Evolutionary conservation across 768 basidiomycete species (phyloP), one percentile per base, ranked within the genome.

Genomic region (Tricholoma flavovirens): DNA sequence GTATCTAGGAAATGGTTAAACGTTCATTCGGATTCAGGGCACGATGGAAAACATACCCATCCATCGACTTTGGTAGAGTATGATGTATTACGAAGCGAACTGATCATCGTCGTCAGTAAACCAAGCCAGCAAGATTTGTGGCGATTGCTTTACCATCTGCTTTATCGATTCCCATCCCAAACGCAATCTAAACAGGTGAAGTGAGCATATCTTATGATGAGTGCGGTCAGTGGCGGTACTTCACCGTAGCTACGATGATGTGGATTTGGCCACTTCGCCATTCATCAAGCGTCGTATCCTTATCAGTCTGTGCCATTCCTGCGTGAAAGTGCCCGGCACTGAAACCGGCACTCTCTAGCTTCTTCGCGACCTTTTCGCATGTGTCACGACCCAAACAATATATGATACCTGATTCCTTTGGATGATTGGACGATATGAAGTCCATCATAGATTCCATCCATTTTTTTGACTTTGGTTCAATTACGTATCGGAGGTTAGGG

Each of bases 161-260:
- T 68, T 95, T 94, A 70, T 95, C 91, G 50, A 96, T 91, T 1
- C 96, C 95, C 94, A 98, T 98, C 10, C 96, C 96, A 68, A 98
- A 98, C 0, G 94, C 94, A 60, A 94, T 84, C 93, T 94, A 64
- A 32, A 21, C 36, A 36, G 15, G 32, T 4, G 15, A 38, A 5
- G 55, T 33, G 46, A n/a, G 11, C 12, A 45, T 9, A 54, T 40
- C 24, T 21, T 19, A 52, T 19, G 24, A 50, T 8, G 33, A 6
- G 58, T 14, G 40, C 11, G 32, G 58, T 26, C 12, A 12, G 24
- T 2, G 22, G 66, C 17, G 51, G 48, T 10, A 3, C 67, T 79
- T 62, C 68, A 93, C 93, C 45, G 97, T 99, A 2, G 96, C 96
- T 43, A 97, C 93, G 55, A 99, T 93, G 57, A 98, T 86, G 52